These are phyloP conservation scores for Termitomyces sp. DNA, from an alignment of 768 basidiomycete genomes.

Conservation along the genomic window DNA sequence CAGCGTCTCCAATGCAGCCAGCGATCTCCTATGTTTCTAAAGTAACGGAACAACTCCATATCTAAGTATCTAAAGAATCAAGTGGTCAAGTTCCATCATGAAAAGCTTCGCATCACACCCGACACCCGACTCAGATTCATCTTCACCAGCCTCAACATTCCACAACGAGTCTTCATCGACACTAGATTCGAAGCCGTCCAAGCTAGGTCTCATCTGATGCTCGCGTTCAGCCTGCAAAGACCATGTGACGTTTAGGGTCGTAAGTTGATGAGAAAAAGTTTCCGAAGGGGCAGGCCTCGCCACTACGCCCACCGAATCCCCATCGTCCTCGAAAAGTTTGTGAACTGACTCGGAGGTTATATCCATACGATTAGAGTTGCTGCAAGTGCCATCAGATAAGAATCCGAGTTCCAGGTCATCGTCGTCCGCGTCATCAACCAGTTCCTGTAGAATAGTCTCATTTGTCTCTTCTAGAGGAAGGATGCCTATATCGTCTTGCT, in stretches of 20 bases:
- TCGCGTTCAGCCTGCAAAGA: conserved; percentile 5
- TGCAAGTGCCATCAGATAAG: conserved; percentile 11
- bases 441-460: background rate
- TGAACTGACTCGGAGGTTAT: conserved; percentile 1
- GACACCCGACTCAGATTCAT: background rate
- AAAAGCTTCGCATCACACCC: conserved; percentile 3
- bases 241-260: conserved; percentile 17
- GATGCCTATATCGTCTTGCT: background rate
- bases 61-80: background rate
- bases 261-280: conserved; percentile 9
- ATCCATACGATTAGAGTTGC: conserved; percentile 1
- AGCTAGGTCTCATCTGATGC: conserved; percentile 8
- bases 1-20: background rate
- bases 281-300: conserved; percentile 3
- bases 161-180: conserved; percentile 12
- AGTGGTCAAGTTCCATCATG: conserved; percentile 10
- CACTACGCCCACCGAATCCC: conserved; percentile 14
- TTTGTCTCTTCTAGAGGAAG: background rate
- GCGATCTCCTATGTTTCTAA: conserved; percentile 5
- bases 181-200: conserved; percentile 9
- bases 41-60: background rate
- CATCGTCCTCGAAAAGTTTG: conserved; percentile 10
- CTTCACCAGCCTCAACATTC: background rate
- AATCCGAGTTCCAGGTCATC: conserved; percentile 13
- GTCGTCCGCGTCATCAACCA: conserved; percentile 1